Conservation (phyloP, 208 protist species). For the Trypanosoma theileri region DNA sequence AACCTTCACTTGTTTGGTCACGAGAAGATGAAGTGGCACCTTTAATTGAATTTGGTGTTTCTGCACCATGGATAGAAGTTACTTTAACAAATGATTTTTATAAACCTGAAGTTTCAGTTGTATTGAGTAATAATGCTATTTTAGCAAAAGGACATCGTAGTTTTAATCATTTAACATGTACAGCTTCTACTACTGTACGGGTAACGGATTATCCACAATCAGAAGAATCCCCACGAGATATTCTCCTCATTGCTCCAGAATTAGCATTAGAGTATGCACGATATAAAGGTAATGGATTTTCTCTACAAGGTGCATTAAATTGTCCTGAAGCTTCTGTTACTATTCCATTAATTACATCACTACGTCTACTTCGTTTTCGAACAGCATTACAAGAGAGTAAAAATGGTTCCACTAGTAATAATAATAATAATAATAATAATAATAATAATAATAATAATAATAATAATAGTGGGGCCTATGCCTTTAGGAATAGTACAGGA, state of each 20-base stretch:
- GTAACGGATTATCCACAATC: constrained; percentile 35
- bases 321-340: constrained; percentile 35
- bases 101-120: constrained; percentile 26
- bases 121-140: constrained; percentile 24
- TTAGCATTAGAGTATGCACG: constrained; percentile 31
- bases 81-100: constrained; percentile 52
- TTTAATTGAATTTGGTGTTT: constrained; percentile 35
- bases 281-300: constrained; percentile 25
- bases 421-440: not conserved
- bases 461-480: constrained; percentile 19
- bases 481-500: constrained; percentile 41
- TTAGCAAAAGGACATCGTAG: constrained; percentile 28
- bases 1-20: constrained; percentile 21
- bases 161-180: constrained; percentile 21
- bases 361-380: constrained; percentile 22
- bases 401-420: not conserved
- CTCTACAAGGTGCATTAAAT: constrained; percentile 26
- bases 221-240: constrained; percentile 17
- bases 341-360: constrained; percentile 29
- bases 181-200: constrained; percentile 13
- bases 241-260: constrained; percentile 42
- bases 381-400: constrained; percentile 18
- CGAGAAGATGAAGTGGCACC: constrained; percentile 23
- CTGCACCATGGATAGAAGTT: constrained; percentile 33
- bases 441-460: not conserved